Conservation (phyloP, 495 filamentous ascomycete genomes). For the Penicillium odoratum region DNA sequence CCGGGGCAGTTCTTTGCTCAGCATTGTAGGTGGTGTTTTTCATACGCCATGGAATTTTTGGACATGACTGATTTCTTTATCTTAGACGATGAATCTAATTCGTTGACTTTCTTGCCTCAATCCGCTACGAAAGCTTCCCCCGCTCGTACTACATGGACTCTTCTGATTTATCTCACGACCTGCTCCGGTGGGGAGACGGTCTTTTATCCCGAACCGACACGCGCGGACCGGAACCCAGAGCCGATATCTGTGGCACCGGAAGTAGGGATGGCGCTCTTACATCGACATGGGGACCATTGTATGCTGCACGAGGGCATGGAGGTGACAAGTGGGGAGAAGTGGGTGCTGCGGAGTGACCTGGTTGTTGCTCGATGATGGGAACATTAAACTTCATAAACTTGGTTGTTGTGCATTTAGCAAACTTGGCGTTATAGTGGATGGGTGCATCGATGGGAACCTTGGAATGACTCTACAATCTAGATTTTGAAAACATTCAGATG, state of each 20-base stretch:
- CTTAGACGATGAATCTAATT: slow-evolving; percentile 78
- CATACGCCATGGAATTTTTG: neutral
- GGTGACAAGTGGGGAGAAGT: slow-evolving; percentile 82
- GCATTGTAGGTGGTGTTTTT: slow-evolving; percentile 64
- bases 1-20: slow-evolving; percentile 86
- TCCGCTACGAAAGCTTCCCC: slow-evolving; percentile 39
- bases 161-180: slow-evolving; percentile 83
- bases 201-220: slow-evolving; percentile 77
- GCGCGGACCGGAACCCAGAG: slow-evolving; percentile 49
- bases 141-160: slow-evolving; percentile 89
- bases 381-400: too few relatives aligned
- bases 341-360: slow-evolving; percentile 87
- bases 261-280: slow-evolving; percentile 79
- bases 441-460: neutral
- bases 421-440: neutral
- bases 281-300: slow-evolving; percentile 87
- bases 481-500: neutral
- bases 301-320: slow-evolving; percentile 86
- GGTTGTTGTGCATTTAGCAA: neutral
- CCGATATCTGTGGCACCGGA: slow-evolving; percentile 69
- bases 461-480: neutral
- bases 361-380: slow-evolving; percentile 53
- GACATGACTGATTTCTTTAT: neutral
- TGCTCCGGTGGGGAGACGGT: slow-evolving; percentile 85
- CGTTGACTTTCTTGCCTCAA: slow-evolving; percentile 54